Evolutionary conservation across 192 early-diverging fungal genomes (phyloP).

Genomic region (Coemansia erecta): DNA sequence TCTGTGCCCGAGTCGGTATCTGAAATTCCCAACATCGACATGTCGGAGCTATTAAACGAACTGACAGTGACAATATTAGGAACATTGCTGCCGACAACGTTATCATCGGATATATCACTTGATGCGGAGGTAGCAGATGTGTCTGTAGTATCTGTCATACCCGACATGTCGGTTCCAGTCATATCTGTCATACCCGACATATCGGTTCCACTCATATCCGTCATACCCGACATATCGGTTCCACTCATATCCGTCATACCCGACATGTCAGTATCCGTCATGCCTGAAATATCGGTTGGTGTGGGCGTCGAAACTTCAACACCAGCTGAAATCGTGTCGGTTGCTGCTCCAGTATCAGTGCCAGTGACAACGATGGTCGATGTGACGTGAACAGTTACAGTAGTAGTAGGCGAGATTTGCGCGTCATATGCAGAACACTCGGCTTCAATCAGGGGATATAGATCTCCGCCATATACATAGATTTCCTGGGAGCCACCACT

Average conservation of each 20-base stretch:
- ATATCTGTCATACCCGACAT: no score
- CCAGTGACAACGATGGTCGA: background rate
- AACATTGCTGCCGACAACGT: background rate
- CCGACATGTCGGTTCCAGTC: no score
- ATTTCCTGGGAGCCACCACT: slow-evolving; percentile 11
- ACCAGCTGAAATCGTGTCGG: background rate
- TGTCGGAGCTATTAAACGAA: background rate
- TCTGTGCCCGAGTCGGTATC: background rate
- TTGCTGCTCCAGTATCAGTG: background rate
- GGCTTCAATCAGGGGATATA: slow-evolving; percentile 22
- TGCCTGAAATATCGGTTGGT: no score
- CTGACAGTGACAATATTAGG: slow-evolving; percentile 12
- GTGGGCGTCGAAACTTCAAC: background rate
- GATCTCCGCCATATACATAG: slow-evolving; percentile 25
- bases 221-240: no score
- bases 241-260: no score
- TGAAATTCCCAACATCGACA: no score
- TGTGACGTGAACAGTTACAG: slow-evolving; percentile 8
- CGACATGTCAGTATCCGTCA: no score
- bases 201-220: no score
- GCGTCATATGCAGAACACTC: background rate
- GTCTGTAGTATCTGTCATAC: background rate
- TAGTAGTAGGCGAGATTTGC: background rate
- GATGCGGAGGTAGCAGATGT: background rate
- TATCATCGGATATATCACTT: background rate